Evolutionary conservation across 768 basidiomycete genomes (phyloP).

Genomic region (Leucocoprinus sp.): DNA sequence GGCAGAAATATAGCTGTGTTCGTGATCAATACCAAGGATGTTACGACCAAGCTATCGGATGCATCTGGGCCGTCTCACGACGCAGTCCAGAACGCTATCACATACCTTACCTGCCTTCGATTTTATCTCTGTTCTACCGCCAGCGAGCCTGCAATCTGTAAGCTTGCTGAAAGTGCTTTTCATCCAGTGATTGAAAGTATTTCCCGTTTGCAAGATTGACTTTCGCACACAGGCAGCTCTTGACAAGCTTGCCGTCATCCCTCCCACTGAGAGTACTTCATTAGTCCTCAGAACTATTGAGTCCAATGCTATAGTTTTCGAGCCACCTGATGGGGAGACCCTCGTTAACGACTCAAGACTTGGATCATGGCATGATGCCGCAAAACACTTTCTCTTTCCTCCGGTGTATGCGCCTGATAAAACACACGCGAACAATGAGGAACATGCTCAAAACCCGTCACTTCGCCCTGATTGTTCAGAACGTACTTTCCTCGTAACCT

Average conservation of each 20-base stretch:
- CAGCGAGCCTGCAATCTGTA: constrained; percentile 41
- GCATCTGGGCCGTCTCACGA: constrained; percentile 27
- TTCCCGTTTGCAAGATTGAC: constrained; percentile 45
- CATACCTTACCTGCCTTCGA: constrained; percentile 76
- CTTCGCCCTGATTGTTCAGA: constrained; percentile 84
- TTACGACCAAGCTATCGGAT: constrained; percentile 37
- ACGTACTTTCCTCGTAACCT: constrained; percentile 88
- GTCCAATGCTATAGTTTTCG: constrained; percentile 68
- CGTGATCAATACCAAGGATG: constrained; percentile 46
- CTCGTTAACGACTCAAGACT: constrained; percentile 55
- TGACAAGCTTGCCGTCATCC: constrained; percentile 36
- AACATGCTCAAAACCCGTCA: constrained; percentile 52
- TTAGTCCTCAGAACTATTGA: constrained; percentile 47
- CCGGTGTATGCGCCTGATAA: constrained; percentile 58
- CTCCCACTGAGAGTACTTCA: constrained; percentile 15
- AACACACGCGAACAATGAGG: constrained; percentile 29
- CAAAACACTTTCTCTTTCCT: constrained; percentile 85
- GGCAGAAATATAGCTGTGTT: constrained; percentile 51
- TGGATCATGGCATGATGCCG: constrained; percentile 76
- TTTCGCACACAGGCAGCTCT: constrained; percentile 61
- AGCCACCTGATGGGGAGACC: constrained; percentile 47
- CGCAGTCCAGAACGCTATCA: constrained; percentile 46
- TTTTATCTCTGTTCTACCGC: constrained; percentile 70
- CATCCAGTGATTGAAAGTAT: constrained; percentile 38
- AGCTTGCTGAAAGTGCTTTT: constrained; percentile 39